These are phyloP conservation scores for Nakazawaea peltata DNA, from an alignment of 805 yeast genomes.

Conservation along the genomic window DNA sequence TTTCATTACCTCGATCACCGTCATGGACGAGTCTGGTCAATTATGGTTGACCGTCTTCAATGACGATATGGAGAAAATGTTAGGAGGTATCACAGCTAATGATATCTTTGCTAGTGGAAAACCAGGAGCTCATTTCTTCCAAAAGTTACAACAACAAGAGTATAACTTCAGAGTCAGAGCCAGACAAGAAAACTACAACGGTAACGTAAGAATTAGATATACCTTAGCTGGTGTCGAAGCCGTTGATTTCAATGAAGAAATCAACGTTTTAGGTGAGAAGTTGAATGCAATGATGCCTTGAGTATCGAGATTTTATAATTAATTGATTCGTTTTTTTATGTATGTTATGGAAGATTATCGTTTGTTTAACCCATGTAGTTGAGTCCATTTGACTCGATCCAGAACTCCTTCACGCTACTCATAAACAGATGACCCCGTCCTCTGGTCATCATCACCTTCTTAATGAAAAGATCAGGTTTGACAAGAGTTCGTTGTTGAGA, in stretches of 20 bases:
- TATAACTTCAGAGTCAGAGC: conserved; percentile 74
- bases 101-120: conserved; percentile 40
- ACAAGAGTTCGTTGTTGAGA: conserved; percentile 18
- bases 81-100: conserved; percentile 57
- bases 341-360: conserved; percentile 2
- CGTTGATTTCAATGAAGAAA: conserved; percentile 51
- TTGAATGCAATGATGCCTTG: conserved; percentile 28
- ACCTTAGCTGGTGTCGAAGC: conserved; percentile 48
- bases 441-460: conserved; percentile 52
- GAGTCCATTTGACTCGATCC: conserved; percentile 61
- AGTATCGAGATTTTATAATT: conserved; percentile 1
- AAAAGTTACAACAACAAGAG: conserved; percentile 53
- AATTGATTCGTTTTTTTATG: neutral
- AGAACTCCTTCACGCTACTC: conserved; percentile 50
- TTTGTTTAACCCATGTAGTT: conserved; percentile 31
- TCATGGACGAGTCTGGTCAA: conserved; percentile 78
- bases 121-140: conserved; percentile 33
- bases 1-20: conserved; percentile 66
- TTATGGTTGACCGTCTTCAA: conserved; percentile 85
- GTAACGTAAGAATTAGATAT: conserved; percentile 67
- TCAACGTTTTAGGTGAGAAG: conserved; percentile 43
- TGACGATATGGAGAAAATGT: conserved; percentile 63
- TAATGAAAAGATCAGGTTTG: conserved; percentile 37
- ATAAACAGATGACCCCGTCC: conserved; percentile 44
- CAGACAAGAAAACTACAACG: conserved; percentile 77